Base-by-base conservation (phyloP, 441 rosid genomes). In the Jatropha multifida region DNA sequence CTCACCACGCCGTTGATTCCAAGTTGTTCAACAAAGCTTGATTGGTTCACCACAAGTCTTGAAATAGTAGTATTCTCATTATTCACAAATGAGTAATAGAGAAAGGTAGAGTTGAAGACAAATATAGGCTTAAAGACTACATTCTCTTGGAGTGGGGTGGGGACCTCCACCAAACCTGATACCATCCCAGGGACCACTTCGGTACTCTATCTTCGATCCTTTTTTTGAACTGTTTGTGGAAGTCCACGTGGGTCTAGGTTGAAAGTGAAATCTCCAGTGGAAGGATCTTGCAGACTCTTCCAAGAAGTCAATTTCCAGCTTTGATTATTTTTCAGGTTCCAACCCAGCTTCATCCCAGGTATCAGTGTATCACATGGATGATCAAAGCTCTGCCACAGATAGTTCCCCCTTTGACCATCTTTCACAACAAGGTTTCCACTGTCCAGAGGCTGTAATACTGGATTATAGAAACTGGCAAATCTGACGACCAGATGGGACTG, bases 331-430 rank as follows among this genome's bases (percentile, higher is more conserved):
- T 5, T 26, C 6, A 72, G 77, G 72, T 80, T 54, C 74, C 26
- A 66, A 15, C 82, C 79, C 32, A 76, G 49, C 70, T 71, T 80
- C 79, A 76, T 76, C 3, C 79, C 82, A 13, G 82, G 82, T n/a
- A 80, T 26, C 32, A 75, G 14, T 0, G 79, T 80, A 56, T 76
- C 82, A 56, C 58, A 49, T 7, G 74, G 74, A 62, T 72, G 32
- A 62, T 80, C 82, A 72, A 80, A 80, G 74, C 79, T 80, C 55
- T 79, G 79, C 82, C 76, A 79, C 0, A 61, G 65, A 64, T 78
- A 74, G 65, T 64, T 69, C 4, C 65, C 76, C 5, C 32, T 49
- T 10, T 12, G 51, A 49, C 73, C 26, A 52, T 72, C 65, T 68
- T 20, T 49, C 4, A 79, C 73, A 7, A 73, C 77, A 18, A 78